Conservation (phyloP, 75 land plant genomes). For the Pseudotsuga menziesii region DNA sequence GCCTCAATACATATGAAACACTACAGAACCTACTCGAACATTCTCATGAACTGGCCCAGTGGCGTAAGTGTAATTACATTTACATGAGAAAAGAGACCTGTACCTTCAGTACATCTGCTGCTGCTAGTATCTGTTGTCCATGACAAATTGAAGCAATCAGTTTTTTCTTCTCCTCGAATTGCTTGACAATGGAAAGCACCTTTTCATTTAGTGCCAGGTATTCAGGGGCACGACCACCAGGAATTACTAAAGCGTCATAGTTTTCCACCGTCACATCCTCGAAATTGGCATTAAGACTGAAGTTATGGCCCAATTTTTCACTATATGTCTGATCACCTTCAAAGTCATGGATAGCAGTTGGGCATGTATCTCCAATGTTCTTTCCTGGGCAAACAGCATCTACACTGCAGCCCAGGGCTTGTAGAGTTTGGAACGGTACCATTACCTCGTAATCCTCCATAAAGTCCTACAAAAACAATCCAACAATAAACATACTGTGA, state of each 20-base stretch:
- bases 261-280: slow-evolving; percentile 43
- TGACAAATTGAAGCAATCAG: slow-evolving; percentile 98
- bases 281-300: slow-evolving; percentile 64
- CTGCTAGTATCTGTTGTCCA: slow-evolving; percentile 94
- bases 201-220: slow-evolving; percentile 79
- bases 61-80: background rate
- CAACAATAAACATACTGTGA: background rate
- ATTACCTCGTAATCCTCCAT: slow-evolving; percentile 98
- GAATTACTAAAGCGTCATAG: slow-evolving; percentile 89
- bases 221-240: slow-evolving; percentile 99
- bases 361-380: slow-evolving; percentile 69
- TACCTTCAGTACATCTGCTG: slow-evolving; percentile 95
- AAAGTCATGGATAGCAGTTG: slow-evolving; percentile 97
- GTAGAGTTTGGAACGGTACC: slow-evolving; percentile 90
- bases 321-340: slow-evolving; percentile 99
- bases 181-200: slow-evolving; percentile 65
- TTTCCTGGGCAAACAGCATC: slow-evolving; percentile 91
- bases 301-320: slow-evolving; percentile 93
- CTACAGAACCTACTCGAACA: too few relatives aligned
- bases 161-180: slow-evolving; percentile 57
- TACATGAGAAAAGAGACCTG: background rate
- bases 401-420: slow-evolving; percentile 82
- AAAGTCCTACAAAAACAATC: slow-evolving; percentile 58
- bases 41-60: background rate
- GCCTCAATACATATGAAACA: background rate